Base-by-base conservation (phyloP, 257 asterid species). In the Scutellaria barbata region DNA sequence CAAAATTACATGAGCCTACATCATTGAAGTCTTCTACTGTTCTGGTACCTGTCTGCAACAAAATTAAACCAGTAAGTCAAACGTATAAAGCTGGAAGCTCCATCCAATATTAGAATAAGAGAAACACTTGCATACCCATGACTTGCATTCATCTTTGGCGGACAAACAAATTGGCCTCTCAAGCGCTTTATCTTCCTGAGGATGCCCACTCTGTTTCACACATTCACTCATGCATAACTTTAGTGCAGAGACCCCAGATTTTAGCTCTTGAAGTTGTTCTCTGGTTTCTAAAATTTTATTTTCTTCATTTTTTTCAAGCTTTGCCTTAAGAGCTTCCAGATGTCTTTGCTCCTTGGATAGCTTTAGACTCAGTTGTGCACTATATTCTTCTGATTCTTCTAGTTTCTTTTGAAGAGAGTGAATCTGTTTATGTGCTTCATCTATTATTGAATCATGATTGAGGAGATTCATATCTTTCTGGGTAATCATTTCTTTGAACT, bases 41-140 rank as follows among this genome's bases (percentile, higher is more conserved):
- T 78, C 79, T 39, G 59, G 71, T 81, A 77, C 82, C 88, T 85
- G 87, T 72, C 98, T 90, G 98, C 90, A 83, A 76, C 85, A 85
- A 84, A 60, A 77, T 42, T 72, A 67, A 72, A 60, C 73, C 42
- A 66, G 67, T 71, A 65, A 72, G 75, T 75, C 60, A n/a, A 45
- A 60, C 60, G 40, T 54, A 53, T 59, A 33, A 68, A 59, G 55
- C 46, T 33, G 16, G 71, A 70, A 48, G 10, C 25, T 68, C 42
- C 10, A 61, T 51, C 62, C 33, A 39, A 56, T 55, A 22, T 67
- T 72, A 62, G 62, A 51, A 58, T 46, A 59, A 75, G 61, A 59
- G 68, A 46, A 61, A 63, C 50, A 65, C 50, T 55, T 70, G 67
- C 77, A 59, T 90, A 92, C 98, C 96, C 68, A 35, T 25, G 82